Evolutionary conservation across 257 asterid genomes (phyloP), one percentile per base, ranked within the genome.

Genomic region (Nicotiana attenuata): DNA sequence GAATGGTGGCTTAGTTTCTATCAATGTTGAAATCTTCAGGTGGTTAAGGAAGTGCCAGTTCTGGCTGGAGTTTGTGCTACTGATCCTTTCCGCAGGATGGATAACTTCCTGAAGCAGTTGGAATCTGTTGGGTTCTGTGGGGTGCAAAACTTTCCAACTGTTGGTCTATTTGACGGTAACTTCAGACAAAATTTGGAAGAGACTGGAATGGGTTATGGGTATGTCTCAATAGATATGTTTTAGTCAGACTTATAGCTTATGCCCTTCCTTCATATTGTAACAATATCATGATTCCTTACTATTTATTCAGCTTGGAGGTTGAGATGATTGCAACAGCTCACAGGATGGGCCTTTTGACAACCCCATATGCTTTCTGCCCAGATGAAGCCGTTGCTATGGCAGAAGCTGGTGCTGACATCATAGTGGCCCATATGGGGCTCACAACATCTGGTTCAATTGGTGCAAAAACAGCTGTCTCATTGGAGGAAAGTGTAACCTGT

Each of bases 351-450:
- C 91, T 94, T 85, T 88, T 96, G 88, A 96, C 99, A 7, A 96
- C 99, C 52, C 99, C 99, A 4, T 96, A 96, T 83, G 98, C 98
- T 77, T 96, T 96, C 88, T 91, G 93, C 81, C 83, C 89, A 86
- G 91, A 92, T 68, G 99, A 96, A 91, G 99, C 97, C 56, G 67
- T 66, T 56, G 94, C 92, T 80, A 96, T 96, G 99, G 94, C 97
- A 67, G 86, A 89, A 91, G 97, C 97, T 38, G 99, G 98, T 84
- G 99, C 99, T 55, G 99, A 96, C 89, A 89, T 96, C 82, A 88
- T 94, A 5, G 99, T 96, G 86, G 99, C 99, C 11, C 98, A 96
- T 85, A 94, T 94, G 99, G 99, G 99, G 84, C 98, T 96, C 71
- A 96, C 99, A 2, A 92, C 97, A 52, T 92, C 97, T 55, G 99